Conservation (phyloP, 345 rosid species). For the Schrenkiella parvula region DNA sequence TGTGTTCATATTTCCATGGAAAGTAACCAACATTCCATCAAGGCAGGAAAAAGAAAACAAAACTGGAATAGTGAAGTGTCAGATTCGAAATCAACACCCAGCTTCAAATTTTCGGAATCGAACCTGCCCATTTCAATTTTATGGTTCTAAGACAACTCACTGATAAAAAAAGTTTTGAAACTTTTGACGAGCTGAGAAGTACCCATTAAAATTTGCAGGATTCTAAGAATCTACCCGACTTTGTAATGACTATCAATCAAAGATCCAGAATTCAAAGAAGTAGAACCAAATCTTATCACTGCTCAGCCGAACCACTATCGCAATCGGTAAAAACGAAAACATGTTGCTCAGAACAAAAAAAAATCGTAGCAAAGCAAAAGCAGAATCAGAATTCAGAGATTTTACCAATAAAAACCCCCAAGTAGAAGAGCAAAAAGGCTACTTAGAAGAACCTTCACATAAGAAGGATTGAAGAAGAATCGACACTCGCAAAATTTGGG, state of each 20-base stretch:
- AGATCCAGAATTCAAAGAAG: constrained; percentile 9
- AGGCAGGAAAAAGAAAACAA: neutral
- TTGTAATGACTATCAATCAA: constrained; percentile 3
- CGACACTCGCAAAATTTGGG: neutral
- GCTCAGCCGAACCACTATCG: neutral
- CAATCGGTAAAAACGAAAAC: neutral
- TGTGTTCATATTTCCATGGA: too few relatives aligned
- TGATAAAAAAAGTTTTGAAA: neutral
- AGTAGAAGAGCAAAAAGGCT: constrained; percentile 6
- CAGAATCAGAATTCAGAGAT: constrained; percentile 18
- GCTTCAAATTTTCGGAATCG: neutral
- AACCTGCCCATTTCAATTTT: neutral
- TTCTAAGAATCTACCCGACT: neutral
- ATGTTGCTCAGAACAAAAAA: constrained; percentile 6
- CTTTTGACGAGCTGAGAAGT: neutral
- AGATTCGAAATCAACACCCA: neutral
- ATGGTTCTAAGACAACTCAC: neutral
- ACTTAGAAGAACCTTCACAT: constrained; percentile 9
- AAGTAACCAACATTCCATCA: neutral
- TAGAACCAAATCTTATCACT: neutral
- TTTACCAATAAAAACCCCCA: constrained; percentile 15
- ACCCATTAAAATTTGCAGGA: neutral
- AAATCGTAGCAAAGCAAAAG: constrained; percentile 9
- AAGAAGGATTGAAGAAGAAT: constrained; percentile 19
- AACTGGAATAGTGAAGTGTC: neutral